Evolutionary conservation across 1,284 basidiomycete genomes (phyloP), one percentile per base, ranked within the genome.

Genomic region (Austroboletus niveus): DNA sequence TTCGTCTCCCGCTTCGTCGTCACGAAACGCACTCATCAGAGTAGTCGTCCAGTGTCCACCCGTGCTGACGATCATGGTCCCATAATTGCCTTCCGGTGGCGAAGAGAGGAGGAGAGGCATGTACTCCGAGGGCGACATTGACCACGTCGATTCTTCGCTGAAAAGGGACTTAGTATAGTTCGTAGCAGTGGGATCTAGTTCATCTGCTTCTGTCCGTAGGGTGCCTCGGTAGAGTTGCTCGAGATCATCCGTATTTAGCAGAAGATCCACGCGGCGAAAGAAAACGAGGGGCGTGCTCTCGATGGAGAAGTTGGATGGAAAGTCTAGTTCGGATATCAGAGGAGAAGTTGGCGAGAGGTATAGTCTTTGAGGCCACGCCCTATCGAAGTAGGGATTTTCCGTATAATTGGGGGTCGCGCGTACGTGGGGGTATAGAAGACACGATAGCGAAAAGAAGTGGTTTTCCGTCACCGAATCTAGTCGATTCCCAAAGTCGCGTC

Each of bases 361-460:
- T 17, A 86, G 60, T 56, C 82, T 72, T 57, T 86, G 84, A 6
- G 81, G 77, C 81, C 81, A 84, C 1, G 74, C 80, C 48, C 83
- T 76, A 62, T 85, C 84, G 52, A 76, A 84, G 58, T 73, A 75
- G 0, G 75, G 71, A 53, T 76, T 75, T 41, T 72, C 70, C 39
- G 73, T 76, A 57, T 83, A 85, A 57, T 80, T 75, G 0, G 84
- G 84, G 1, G 79, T 83, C 1, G 83, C 84, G 42, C 75, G 73
- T 36, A 86, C 82, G 60, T 86, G 82, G 0, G 84, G 83, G 64
- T 78, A 81, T 4, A 87, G 72, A 39, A 79, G 56, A 59, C 84
- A 87, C 0, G 84, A 85, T 1, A 86, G 63, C 6, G 84, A 85
- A 65, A 85, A 85, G 71, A 86, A 86, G 63, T 86, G 84, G 54